These are phyloP conservation scores for Xerophyta viscosa DNA, from an alignment of 106 monocot genomes.

Conservation along the genomic window DNA sequence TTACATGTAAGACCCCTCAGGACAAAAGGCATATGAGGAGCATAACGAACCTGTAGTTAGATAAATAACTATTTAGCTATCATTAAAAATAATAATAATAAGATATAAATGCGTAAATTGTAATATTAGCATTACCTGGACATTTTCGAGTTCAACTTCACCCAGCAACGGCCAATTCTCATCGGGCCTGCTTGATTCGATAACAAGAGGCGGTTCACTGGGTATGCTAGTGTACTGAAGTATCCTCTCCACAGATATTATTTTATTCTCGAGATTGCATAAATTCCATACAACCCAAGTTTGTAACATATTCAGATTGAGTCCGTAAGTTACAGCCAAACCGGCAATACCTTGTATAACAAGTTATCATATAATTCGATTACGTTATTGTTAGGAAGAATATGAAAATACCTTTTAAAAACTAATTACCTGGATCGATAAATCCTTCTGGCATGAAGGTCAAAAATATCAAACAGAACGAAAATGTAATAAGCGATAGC, in stretches of 20 bases:
- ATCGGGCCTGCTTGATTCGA: slow-evolving; percentile 31
- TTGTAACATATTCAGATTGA: slow-evolving; percentile 69
- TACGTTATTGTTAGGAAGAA: no score
- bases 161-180: slow-evolving; percentile 62
- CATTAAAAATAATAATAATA: no score
- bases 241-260: slow-evolving; percentile 87
- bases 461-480: slow-evolving; percentile 66
- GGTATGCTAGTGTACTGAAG: slow-evolving; percentile 71
- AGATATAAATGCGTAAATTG: no score
- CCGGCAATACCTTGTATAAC: slow-evolving; percentile 57
- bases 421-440: slow-evolving; percentile 75
- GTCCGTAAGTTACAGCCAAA: slow-evolving; percentile 81
- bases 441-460: slow-evolving; percentile 47
- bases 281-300: slow-evolving; percentile 59
- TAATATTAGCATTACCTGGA: slow-evolving; percentile 76
- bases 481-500: slow-evolving; percentile 55
- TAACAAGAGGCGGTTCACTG: slow-evolving; percentile 60
- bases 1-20: slow-evolving; percentile 62
- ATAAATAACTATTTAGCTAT: no score
- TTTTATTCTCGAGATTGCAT: slow-evolving; percentile 69
- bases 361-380: not conserved
- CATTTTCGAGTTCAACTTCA: slow-evolving; percentile 34
- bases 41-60: slow-evolving; percentile 70
- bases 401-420: no score
- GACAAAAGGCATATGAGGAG: slow-evolving; percentile 73